These are phyloP conservation scores for Eucalyptus sp. DNA, from an alignment of 345 rosid species.

Conservation along the genomic window DNA sequence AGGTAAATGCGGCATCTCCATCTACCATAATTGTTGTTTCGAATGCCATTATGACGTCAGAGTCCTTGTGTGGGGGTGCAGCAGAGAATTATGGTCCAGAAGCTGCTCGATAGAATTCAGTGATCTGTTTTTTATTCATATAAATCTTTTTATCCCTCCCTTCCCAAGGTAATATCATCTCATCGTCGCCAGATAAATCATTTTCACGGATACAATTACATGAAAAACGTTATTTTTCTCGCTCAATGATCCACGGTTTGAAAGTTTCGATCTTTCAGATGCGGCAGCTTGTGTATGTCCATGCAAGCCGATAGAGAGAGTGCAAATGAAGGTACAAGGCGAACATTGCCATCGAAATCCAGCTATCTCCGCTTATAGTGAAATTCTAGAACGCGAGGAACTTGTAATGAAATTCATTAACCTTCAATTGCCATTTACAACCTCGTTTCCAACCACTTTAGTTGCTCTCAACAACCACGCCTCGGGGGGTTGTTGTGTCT, in stretches of 20 bases:
- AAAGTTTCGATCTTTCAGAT: neutral
- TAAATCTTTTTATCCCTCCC: neutral
- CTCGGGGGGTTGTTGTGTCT: neutral
- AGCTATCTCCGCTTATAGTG: no score
- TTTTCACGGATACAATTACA: neutral
- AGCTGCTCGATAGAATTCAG: constrained; percentile 50
- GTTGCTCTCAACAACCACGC: neutral
- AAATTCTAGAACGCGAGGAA: neutral
- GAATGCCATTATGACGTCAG: constrained; percentile 69
- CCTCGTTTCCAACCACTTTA: neutral
- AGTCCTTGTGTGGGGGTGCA: constrained; percentile 46
- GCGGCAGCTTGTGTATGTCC: no score
- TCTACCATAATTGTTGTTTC: constrained; percentile 41
- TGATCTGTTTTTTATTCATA: neutral
- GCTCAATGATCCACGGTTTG: neutral
- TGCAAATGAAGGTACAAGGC: neutral
- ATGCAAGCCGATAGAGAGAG: no score
- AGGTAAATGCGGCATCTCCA: constrained; percentile 56
- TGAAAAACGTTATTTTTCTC: neutral
- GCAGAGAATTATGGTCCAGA: constrained; percentile 68
- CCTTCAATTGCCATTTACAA: neutral
- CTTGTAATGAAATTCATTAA: neutral
- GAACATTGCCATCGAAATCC: no score
- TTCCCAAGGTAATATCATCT: neutral
- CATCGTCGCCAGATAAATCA: neutral